Conservation (phyloP, 768 basidiomycete genomes). For the Pisolithus albus region DNA sequence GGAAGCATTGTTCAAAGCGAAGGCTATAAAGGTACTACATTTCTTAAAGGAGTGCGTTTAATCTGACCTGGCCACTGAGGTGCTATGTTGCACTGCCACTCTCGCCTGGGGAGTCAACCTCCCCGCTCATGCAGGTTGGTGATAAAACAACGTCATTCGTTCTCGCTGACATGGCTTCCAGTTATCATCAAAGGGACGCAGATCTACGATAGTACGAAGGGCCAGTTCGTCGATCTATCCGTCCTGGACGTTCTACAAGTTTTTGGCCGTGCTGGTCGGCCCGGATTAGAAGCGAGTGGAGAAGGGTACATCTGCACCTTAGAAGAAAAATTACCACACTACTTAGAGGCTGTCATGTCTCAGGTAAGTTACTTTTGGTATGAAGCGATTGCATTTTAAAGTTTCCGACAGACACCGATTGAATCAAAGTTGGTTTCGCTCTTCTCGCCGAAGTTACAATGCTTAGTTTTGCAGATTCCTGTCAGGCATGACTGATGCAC, state of each 20-base stretch:
- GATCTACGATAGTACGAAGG: slow-evolving; percentile 86
- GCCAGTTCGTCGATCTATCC: slow-evolving; percentile 86
- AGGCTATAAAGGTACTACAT: slow-evolving; percentile 73
- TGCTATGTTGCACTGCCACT: slow-evolving; percentile 96
- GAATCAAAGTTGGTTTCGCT: slow-evolving; percentile 69
- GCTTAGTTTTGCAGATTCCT: slow-evolving; percentile 50
- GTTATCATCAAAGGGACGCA: slow-evolving; percentile 98
- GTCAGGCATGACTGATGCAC: slow-evolving; percentile 77
- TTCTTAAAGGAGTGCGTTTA: neutral
- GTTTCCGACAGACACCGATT: slow-evolving; percentile 66
- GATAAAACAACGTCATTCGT: slow-evolving; percentile 5
- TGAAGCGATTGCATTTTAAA: neutral
- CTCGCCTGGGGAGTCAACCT: slow-evolving; percentile 99
- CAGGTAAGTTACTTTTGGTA: slow-evolving; percentile 45
- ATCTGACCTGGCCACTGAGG: slow-evolving; percentile 38
- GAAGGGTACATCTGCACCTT: slow-evolving; percentile 97
- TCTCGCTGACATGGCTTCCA: slow-evolving; percentile 23
- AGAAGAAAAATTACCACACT: slow-evolving; percentile 86
- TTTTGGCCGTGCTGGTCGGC: slow-evolving; percentile 92
- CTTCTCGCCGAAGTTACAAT: neutral
- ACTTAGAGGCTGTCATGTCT: slow-evolving; percentile 80
- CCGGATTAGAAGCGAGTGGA: slow-evolving; percentile 83
- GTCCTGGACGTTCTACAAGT: slow-evolving; percentile 96
- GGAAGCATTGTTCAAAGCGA: slow-evolving; percentile 88
- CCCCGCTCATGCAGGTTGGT: slow-evolving; percentile 88